Evolutionary conservation across 2,329 filamentous ascomycete genomes (phyloP).

Genomic region (Waltergamsia citrina): DNA sequence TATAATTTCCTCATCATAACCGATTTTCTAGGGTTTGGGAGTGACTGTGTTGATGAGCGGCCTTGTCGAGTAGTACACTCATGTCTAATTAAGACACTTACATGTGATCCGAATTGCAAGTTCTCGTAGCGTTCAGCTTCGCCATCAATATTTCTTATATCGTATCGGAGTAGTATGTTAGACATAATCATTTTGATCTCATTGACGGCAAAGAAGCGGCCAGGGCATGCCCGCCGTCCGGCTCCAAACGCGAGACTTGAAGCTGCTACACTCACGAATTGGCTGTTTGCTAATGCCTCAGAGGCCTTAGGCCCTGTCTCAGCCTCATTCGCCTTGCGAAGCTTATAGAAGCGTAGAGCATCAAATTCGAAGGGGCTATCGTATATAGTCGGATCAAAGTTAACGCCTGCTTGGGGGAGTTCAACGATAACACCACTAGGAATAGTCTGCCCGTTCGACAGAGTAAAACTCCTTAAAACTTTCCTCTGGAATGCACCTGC

Average conservation of each 20-base stretch:
- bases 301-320: constrained; percentile 6
- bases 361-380: constrained; percentile 27
- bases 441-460: constrained; percentile 43
- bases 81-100: too few species aligned
- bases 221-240: constrained; percentile 28
- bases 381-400: constrained; percentile 23
- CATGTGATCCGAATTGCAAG: constrained; percentile 6
- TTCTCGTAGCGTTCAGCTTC: constrained; percentile 7
- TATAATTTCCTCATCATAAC: constrained; percentile 1
- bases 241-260: constrained; percentile 25
- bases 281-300: constrained; percentile 16
- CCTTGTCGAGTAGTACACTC: too few species aligned
- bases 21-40: background rate
- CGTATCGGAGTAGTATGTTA: constrained; percentile 28
- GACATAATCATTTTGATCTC: constrained; percentile 36
- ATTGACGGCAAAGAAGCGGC: constrained; percentile 33
- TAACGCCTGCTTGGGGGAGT: constrained; percentile 24
- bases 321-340: constrained; percentile 15
- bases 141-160: constrained; percentile 13
- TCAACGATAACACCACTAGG: constrained; percentile 33
- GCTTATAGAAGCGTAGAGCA: constrained; percentile 31
- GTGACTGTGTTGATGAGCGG: background rate
- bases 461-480: constrained; percentile 37
- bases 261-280: constrained; percentile 30
- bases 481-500: constrained; percentile 37